phyloP scores from a whole-genome alignment of 1,284 basidiomycete genomes.

The Cryptococcus hybrid region DNA sequence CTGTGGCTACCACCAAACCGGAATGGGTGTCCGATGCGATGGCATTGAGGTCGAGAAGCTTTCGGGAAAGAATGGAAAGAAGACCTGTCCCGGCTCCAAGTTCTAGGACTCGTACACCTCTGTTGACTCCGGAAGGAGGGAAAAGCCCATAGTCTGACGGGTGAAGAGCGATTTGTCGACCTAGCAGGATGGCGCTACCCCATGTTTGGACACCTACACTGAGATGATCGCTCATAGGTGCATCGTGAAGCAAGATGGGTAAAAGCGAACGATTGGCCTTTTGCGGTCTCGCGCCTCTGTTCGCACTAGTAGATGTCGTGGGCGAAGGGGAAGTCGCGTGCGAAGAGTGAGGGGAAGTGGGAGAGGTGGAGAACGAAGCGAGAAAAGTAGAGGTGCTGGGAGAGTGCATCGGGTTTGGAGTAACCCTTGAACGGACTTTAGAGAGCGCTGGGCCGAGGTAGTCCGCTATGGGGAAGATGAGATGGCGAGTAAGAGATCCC shows the following conservation, averaged over 20 bases:
- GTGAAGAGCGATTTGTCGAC: constrained; percentile 66
- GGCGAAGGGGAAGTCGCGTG: constrained; percentile 1
- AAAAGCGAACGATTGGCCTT: constrained; percentile 22
- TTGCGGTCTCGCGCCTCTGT: background rate
- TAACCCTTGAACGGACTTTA: constrained; percentile 12
- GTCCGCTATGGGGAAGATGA: constrained; percentile 40
- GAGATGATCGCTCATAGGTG: constrained; percentile 69
- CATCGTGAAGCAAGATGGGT: constrained; percentile 64
- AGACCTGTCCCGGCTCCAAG: constrained; percentile 86
- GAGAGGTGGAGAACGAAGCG: constrained; percentile 31
- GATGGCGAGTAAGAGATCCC: constrained; percentile 42
- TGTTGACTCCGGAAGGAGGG: constrained; percentile 13
- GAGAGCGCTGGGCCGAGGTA: constrained; percentile 30
- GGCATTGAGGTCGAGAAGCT: constrained; percentile 54
- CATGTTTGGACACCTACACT: constrained; percentile 87
- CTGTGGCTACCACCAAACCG: constrained; percentile 65
- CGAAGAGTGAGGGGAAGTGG: constrained; percentile 19
- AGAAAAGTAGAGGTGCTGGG: constrained; percentile 40
- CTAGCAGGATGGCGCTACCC: constrained; percentile 80
- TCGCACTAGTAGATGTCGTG: background rate
- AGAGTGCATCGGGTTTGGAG: constrained; percentile 28
- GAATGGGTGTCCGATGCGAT: constrained; percentile 16
- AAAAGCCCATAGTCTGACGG: constrained; percentile 52
- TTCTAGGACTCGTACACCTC: constrained; percentile 64
- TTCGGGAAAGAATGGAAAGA: constrained; percentile 64